Percentiles rank a stretch among this genome's conserved stretches.
Conservation (phyloP, 257 asterid genomes). For the Phtheirospermum japonicum region DNA sequence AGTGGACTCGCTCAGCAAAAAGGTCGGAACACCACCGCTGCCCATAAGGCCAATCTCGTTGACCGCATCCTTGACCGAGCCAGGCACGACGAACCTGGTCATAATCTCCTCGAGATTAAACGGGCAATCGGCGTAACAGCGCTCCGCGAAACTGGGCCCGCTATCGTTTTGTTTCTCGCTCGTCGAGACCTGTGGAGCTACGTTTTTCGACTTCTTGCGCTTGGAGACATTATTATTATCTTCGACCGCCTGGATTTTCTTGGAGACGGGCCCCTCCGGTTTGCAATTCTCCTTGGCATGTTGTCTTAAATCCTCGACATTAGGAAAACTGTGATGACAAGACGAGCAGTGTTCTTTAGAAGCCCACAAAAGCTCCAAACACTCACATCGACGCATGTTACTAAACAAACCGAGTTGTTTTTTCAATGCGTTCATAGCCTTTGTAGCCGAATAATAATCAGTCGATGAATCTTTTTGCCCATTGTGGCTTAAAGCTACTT, state of each 20-base stretch:
- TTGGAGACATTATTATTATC: conserved; percentile 33
- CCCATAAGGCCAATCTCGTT: conserved; percentile 68
- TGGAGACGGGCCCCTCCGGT: conserved; percentile 33
- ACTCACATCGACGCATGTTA: conserved; percentile 66
- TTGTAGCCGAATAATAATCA: conserved; percentile 45
- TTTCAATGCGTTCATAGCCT: conserved; percentile 58
- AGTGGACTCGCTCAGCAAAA: conserved; percentile 40
- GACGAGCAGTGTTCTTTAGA: conserved; percentile 64
- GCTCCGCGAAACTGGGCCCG: conserved; percentile 34
- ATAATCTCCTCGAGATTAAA: conserved; percentile 71
- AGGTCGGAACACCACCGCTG: conserved; percentile 53
- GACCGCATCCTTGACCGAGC: conserved; percentile 64
- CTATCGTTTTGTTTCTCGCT: conserved; percentile 38
- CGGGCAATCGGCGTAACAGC: conserved; percentile 47
- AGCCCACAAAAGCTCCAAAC: conserved; percentile 79
- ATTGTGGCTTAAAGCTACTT: conserved; percentile 26
- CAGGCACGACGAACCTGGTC: conserved; percentile 58
- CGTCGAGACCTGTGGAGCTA: conserved; percentile 36
- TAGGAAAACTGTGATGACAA: conserved; percentile 69
- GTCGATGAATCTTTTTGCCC: conserved; percentile 32
- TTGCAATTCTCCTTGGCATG: conserved; percentile 62
- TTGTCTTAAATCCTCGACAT: conserved; percentile 44
- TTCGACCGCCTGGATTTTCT: conserved; percentile 40
- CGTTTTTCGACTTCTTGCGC: conserved; percentile 42
- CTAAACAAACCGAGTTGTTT: conserved; percentile 43